phyloP scores from a whole-genome alignment of 176 grass and related monocot genomes.

The Musa beccarii region DNA sequence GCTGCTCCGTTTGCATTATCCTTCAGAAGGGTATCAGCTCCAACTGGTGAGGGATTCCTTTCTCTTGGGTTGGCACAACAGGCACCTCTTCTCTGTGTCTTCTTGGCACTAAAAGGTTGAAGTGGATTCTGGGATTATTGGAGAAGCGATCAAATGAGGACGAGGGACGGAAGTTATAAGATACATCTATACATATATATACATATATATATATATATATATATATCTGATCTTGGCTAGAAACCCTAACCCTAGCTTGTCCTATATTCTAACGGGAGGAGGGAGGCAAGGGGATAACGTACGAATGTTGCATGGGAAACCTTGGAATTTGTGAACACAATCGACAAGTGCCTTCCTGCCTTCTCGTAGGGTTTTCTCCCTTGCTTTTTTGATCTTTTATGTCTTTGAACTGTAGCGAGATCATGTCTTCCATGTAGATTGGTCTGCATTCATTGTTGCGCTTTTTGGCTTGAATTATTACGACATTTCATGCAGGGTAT shows the following conservation, averaged over 20 bases:
- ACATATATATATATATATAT: not conserved
- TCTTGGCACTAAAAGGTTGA: constrained; percentile 53
- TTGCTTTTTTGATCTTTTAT: not conserved
- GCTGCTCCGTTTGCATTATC: constrained; percentile 89
- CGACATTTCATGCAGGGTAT: no score
- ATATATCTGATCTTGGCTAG: not conserved
- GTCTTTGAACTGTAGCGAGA: no score
- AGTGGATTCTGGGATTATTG: no score
- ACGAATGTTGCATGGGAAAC: constrained; percentile 33
- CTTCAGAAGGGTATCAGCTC: constrained; percentile 82
- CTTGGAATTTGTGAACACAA: constrained; percentile 27
- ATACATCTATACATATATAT: no score
- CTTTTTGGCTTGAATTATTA: no score
- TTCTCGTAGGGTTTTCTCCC: not conserved
- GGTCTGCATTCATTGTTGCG: no score
- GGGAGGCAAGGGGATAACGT: not conserved
- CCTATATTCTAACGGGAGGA: constrained; percentile 1
- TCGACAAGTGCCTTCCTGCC: constrained; percentile 12
- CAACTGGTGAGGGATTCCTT: constrained; percentile 63
- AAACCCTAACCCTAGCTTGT: constrained; percentile 58
- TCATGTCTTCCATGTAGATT: no score
- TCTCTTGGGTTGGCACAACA: constrained; percentile 81
- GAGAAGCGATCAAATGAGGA: no score
- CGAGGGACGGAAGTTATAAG: no score
- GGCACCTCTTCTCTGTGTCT: constrained; percentile 76